These are phyloP conservation scores for Seminavis robusta DNA, from an alignment of 108 stramenopile genomes.

Conservation along the genomic window DNA sequence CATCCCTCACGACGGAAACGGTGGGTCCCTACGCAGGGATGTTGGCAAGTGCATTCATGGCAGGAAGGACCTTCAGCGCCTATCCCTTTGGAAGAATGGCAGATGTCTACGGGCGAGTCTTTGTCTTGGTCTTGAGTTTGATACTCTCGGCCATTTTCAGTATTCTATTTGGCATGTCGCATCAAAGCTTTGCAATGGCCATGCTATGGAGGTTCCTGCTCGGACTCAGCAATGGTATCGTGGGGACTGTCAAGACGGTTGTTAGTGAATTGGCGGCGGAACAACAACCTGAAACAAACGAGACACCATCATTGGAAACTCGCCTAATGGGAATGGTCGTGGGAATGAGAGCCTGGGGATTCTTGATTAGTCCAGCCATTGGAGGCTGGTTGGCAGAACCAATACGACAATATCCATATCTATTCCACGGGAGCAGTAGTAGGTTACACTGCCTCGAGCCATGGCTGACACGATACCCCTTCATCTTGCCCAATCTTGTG, in stretches of 20 bases:
- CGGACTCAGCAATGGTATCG: conserved; percentile 52
- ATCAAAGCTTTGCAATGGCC: conserved; percentile 35
- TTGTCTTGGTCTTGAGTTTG: conserved; percentile 42
- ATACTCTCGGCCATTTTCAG: conserved; percentile 39
- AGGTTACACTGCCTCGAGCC: conserved; percentile 5
- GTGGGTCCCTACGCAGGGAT: conserved; percentile 66
- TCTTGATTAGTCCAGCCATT: conserved; percentile 56
- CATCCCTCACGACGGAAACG: conserved; percentile 32
- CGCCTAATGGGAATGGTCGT: conserved; percentile 43
- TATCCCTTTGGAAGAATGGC: conserved; percentile 57
- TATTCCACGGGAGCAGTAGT: conserved; percentile 1
- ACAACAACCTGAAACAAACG: no score
- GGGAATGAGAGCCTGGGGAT: conserved; percentile 55
- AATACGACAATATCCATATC: conserved; percentile 32
- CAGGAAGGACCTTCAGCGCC: conserved; percentile 43
- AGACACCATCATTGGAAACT: conserved; percentile 44
- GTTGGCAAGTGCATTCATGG: conserved; percentile 65
- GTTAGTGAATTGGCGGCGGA: conserved; percentile 50
- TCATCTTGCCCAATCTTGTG: conserved; percentile 47
- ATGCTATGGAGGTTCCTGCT: conserved; percentile 40
- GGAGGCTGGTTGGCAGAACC: conserved; percentile 61
- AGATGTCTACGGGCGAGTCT: conserved; percentile 60
- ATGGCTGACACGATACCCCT: conserved; percentile 40
- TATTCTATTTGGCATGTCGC: conserved; percentile 62
- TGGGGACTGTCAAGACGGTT: conserved; percentile 51